Base-by-base conservation (phyloP, 1,139 yeast genomes). In the Geotrichum armillariae region DNA sequence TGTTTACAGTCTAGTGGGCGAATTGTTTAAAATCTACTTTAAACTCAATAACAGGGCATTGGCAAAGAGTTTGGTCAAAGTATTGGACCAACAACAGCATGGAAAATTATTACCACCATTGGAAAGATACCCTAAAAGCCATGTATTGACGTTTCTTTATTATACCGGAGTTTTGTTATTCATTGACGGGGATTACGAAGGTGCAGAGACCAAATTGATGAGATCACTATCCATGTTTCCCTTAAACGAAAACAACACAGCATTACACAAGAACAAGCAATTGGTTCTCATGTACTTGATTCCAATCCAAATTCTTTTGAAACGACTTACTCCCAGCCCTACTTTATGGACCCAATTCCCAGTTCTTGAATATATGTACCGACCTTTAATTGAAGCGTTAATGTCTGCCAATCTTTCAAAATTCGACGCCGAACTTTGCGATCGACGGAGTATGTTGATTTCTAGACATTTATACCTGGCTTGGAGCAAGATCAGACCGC, bases 51-150 rank as follows among this genome's bases (percentile, higher is more conserved):
- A 83, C 62, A 67, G 77, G 43, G 89, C 83, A 57, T 73, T 85
- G 62, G 86, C 88, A n/a, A 79, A 80, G 58, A 85, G 87, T 46
- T 74, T 87, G 52, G 82, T 85, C 53, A 82, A 82, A 62, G 95
- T 89, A 1, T 68, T 88, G 37, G 74, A 70, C 23, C 78, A 80
- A 1, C 75, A 82, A 33, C 64, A 74, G 17, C n/a, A n/a, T n/a
- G n/a, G n/a, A n/a, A 67, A 68, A 16, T 77, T 75, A 32, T 67
- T 84, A 55, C 80, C 85, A 17, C 65, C 71, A 4, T 60, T 78
- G 1, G 60, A 69, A 3, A 52, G 59, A n/a, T 53, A 76, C 25
- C 75, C 78, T 21, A 77, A 75, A 56, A 69, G 79, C 9, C 82
- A 83, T 50, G 74, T 80, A 8, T 77, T 80, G 9, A 77, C 81